Base-by-base conservation (phyloP, 176 grass and related monocot genomes). In the Oryza longistaminata region DNA sequence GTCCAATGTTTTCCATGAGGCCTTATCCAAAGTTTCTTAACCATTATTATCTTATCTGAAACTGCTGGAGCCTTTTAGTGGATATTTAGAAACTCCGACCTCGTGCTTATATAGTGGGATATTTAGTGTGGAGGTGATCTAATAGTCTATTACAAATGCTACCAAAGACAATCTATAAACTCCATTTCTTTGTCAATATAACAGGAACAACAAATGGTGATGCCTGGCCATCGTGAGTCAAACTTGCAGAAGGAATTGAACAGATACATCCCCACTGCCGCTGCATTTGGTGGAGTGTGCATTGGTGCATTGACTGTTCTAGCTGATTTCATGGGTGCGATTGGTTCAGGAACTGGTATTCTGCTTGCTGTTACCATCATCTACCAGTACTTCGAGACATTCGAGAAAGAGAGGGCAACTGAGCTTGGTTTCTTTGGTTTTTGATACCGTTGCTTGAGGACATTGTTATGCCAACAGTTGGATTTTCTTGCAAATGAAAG, bases 351-450 rank as follows among this genome's bases (percentile, higher is more conserved):
- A 87, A 90, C 89, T 12, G 89, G 88, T 52, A 90, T 90, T 31
- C 70, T 90, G 84, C 85, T 90, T 48, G 89, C 88, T 11, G 88
- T 90, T 27, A 90, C 89, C 29, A 90, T 90, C 80, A 90, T 90
- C 45, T 90, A 90, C 74, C 88, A 90, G 17, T 90, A 90, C 80
- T 86, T 90, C 15, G 88, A 90, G 84, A 90, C 84, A 77, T 90
- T 90, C 6, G 84, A 83, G 74, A 90, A 90, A 27, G 84, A 90
- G 58, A 78, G 88, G 68, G 88, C 79, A 2, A 90, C 84, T 4
- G 88, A 90, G 67, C 83, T 90, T 73, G 88, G 88, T 86, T 90
- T 90, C 84, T 90, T 98, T 9, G 95, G 93, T n/a, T 82, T 98
- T 73, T 98, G 85, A 95, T 80, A 49, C 10, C 2, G 7, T 74